Evolutionary conservation across 1,284 basidiomycete species (phyloP), one percentile per base, ranked within the genome.

Genomic region (Coniferiporia weirii): DNA sequence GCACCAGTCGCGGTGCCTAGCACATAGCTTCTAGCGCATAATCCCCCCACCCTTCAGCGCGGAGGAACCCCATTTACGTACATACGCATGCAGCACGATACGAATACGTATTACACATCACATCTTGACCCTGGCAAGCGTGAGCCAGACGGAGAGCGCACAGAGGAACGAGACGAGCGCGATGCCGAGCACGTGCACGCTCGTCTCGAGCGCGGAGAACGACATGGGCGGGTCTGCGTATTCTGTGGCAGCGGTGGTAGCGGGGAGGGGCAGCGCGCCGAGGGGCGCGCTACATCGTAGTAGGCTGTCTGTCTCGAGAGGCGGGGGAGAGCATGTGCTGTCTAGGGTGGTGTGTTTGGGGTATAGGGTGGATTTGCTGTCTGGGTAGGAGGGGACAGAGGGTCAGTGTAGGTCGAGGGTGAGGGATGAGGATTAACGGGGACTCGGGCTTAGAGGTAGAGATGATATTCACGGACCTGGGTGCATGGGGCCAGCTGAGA

Each of bases 111-210:
- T 5, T 17, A 36, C 38, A 20, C 35, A 44, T 56, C 17, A 60
- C 53, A 60, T 51, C 27, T 17, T 44, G 38, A 60, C 49, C 8
- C 52, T 53, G 17, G 59, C 54, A 20, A 61, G 34, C 6, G 59
- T 61, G 32, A 61, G 55, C 54, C 55, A 61, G 19, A 61, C 32
- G 40, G 59, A 61, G 12, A 61, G 34, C 27, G 52, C 54, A 22
- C 56, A 49, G 20, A 61, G 55, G 19, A 57, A 17, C 13, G 40
- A n/a, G 13, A 52, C 48, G 15, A 57, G 12, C 4, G 19, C 32
- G n/a, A 53, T n/a, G 15, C 54, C 59, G 1, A 53, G 17, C 6
- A 52, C 17, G 35, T 61, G 54, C 38, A 57, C 17, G 35, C 20
- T 12, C 15, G 48, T 57, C 45, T 61, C 59, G 15, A 47, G 6